Percentiles rank a stretch among this genome's conserved stretches.
These are phyloP conservation scores for Protomyces inouyei DNA, from an alignment of 1,139 yeast species.

Conservation along the genomic window DNA sequence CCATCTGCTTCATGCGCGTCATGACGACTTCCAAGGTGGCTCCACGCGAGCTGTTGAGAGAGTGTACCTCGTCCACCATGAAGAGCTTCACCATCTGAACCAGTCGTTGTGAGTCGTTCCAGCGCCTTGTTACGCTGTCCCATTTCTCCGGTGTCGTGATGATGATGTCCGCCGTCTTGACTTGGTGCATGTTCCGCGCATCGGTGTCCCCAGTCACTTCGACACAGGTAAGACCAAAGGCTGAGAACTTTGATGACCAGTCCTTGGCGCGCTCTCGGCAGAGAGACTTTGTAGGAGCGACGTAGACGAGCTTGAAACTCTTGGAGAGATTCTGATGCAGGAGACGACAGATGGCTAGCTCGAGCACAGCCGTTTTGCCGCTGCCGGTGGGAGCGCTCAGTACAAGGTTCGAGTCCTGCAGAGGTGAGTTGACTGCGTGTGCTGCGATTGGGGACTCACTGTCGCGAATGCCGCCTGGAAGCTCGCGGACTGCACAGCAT, in stretches of 20 bases:
- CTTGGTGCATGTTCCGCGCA: conserved; percentile 43
- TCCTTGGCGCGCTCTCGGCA: conserved; percentile 41
- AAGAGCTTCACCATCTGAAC: conserved; percentile 44
- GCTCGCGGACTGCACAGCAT: conserved; percentile 50
- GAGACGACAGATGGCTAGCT: conserved; percentile 48
- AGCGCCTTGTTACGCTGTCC: conserved; percentile 51
- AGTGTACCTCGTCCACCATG: conserved; percentile 43
- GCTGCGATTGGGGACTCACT: not conserved
- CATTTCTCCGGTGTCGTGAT: conserved; percentile 58
- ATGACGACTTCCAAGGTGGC: conserved; percentile 51
- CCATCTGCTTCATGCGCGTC: conserved; percentile 49
- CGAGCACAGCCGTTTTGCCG: conserved; percentile 54
- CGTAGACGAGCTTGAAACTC: conserved; percentile 45
- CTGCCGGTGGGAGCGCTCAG: conserved; percentile 56
- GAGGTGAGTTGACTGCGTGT: not conserved
- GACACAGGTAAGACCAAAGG: conserved; percentile 44
- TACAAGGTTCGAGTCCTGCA: conserved; percentile 44
- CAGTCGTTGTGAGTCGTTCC: conserved; percentile 46
- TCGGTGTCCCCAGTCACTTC: conserved; percentile 50
- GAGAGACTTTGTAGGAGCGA: conserved; percentile 55
- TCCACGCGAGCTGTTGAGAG: conserved; percentile 49
- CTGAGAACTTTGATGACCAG: conserved; percentile 45
- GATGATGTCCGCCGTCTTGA: conserved; percentile 46
- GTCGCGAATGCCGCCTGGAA: conserved; percentile 41
- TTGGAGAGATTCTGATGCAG: conserved; percentile 34